Conservation (phyloP, 1,139 yeast genomes). For the Debaryomyces coudertii region DNA sequence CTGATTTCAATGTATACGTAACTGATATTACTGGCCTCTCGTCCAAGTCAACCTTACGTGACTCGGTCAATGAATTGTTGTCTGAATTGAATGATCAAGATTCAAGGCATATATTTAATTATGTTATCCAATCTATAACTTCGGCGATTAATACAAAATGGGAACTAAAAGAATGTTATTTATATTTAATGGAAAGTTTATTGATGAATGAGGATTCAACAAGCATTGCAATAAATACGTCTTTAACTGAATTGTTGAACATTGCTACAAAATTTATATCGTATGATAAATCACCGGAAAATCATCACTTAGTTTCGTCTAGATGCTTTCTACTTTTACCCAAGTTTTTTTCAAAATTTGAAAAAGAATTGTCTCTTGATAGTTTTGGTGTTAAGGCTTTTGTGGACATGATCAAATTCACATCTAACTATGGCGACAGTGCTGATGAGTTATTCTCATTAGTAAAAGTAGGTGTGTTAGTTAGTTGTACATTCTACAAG, state of each 20-base stretch:
- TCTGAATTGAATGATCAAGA: constrained; percentile 47
- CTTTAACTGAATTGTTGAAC: constrained; percentile 27
- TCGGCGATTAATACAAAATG: constrained; percentile 18
- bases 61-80: constrained; percentile 53
- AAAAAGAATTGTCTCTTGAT: constrained; percentile 33
- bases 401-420: constrained; percentile 32
- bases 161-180: constrained; percentile 40
- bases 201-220: constrained; percentile 49
- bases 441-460: constrained; percentile 28
- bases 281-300: constrained; percentile 14
- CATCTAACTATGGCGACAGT: constrained; percentile 24
- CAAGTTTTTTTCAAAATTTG: constrained; percentile 56
- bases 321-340: constrained; percentile 58
- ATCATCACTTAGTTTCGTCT: constrained; percentile 40
- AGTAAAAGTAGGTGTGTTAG: constrained; percentile 49
- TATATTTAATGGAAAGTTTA: constrained; percentile 44
- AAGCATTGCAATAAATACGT: constrained; percentile 22
- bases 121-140: constrained; percentile 21
- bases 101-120: constrained; percentile 30
- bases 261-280: constrained; percentile 24
- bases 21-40: constrained; percentile 72
- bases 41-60: constrained; percentile 52
- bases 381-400: constrained; percentile 44
- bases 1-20: constrained; percentile 69
- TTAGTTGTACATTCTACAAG: constrained; percentile 58